Percentiles rank a stretch among this genome's conserved stretches.
phyloP scores from a whole-genome alignment of 192 early-diverging fungal genomes.

The Coemansia sp. region DNA sequence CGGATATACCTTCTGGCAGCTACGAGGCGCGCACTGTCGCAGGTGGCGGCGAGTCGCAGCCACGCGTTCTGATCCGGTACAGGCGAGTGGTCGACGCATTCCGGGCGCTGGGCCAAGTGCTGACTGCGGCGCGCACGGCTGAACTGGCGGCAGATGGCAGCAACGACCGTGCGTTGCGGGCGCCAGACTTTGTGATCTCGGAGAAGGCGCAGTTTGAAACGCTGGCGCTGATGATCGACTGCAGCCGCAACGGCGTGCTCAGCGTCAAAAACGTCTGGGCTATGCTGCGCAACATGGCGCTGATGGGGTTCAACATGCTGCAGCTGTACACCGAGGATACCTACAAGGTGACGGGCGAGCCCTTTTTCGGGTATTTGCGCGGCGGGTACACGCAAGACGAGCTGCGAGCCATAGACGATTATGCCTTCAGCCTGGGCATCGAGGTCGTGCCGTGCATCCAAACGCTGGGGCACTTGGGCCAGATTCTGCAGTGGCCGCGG shows the following conservation, averaged over 20 bases:
- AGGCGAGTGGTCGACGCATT: constrained; percentile 60
- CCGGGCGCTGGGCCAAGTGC: constrained; percentile 70
- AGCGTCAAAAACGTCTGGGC: constrained; percentile 63
- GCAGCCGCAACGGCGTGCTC: constrained; percentile 81
- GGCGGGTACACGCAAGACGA: constrained; percentile 78
- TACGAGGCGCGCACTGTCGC: constrained; percentile 20
- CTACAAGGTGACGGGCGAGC: constrained; percentile 70
- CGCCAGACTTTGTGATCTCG: constrained; percentile 48
- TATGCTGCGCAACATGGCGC: constrained; percentile 74
- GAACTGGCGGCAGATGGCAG: constrained; percentile 25
- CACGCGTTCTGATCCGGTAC: constrained; percentile 25
- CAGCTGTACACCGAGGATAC: constrained; percentile 94
- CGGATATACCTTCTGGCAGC: constrained; percentile 12
- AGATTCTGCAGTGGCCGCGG: constrained; percentile 88
- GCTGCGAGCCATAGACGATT: constrained; percentile 74
- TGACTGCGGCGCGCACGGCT: constrained; percentile 60
- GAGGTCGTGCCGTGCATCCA: constrained; percentile 91
- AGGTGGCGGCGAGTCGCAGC: background rate
- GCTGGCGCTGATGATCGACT: constrained; percentile 83
- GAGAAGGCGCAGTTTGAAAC: constrained; percentile 75
- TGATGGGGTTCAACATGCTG: constrained; percentile 86
- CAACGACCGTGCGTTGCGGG: constrained; percentile 15
- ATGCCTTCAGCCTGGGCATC: constrained; percentile 74
- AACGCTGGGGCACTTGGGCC: constrained; percentile 87
- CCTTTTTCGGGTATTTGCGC: constrained; percentile 75